Evolutionary conservation across 768 basidiomycete species (phyloP), one percentile per base, ranked within the genome.

Genomic region (Gyrodon lividus): DNA sequence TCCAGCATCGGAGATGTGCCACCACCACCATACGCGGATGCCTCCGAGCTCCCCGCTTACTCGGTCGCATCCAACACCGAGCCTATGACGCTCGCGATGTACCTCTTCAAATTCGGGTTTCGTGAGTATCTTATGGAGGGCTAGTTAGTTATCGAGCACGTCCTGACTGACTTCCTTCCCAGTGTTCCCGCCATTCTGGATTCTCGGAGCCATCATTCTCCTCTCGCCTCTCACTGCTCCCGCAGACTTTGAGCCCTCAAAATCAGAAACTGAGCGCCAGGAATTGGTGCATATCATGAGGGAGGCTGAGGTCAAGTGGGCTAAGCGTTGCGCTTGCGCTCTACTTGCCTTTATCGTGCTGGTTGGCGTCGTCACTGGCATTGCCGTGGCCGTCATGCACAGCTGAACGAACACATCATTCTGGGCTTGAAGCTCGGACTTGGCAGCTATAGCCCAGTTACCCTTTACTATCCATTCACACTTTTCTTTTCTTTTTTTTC

Each of bases 131-230:
- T 2, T 33, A 37, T n/a, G 2, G n/a, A 1, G 8, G 6, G 10
- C 16, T 28, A 12, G 20, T n/a, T 40, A 17, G 37, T 28, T 47
- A 31, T 31, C 50, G 48, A 46, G 24, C 9, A 17, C 46, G 30
- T 43, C 13, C 46, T 43, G 14, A 43, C 34, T 5, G 42, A 5
- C 42, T 19, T 19, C 24, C 51, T 14, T 54, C 31, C 1, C 55
- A 77, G 77, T 79, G 46, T 78, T 76, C 64, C 77, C 77, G n/a
- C 72, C 70, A 14, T 72, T 78, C 52, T 80, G 79, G 78, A 38
- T 77, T 19, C 59, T 74, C 6, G 76, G 77, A 16, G 59, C 68
- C 7, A 46, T 69, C 57, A 71, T 79, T 41, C 60, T 78, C 17
- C 37, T 70, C 40, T 73, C 67, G 6, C 76, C 77, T 1, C 68